Percentiles rank a stretch among this genome's conserved stretches.
Conservation (phyloP, 2,329 filamentous ascomycete genomes). For the Xylariales sp. region DNA sequence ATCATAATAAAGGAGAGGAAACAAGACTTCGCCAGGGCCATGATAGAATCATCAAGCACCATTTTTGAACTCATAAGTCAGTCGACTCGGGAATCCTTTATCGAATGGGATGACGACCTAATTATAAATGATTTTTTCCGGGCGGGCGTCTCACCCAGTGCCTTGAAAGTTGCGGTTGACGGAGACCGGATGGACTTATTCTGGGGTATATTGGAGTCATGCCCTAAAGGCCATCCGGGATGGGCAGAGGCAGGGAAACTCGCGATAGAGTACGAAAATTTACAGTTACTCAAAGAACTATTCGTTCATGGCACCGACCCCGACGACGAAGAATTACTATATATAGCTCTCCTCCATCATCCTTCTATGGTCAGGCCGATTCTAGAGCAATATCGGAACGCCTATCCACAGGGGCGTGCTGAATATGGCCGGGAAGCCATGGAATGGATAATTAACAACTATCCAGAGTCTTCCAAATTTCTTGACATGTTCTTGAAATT, state of each 20-base stretch:
- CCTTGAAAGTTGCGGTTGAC: background rate
- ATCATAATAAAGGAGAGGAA: background rate
- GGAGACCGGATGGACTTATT: background rate
- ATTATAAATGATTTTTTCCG: background rate
- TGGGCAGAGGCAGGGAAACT: background rate
- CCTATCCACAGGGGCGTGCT: background rate
- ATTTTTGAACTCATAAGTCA: too few relatives aligned
- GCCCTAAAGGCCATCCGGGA: background rate
- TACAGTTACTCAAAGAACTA: background rate
- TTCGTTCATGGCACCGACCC: background rate
- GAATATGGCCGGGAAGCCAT: background rate
- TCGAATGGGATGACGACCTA: background rate
- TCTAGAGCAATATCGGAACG: conserved; percentile 8
- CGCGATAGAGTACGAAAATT: conserved; percentile 4
- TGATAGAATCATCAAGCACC: background rate
- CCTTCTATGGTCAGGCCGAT: conserved; percentile 13
- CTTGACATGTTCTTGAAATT: background rate
- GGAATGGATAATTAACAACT: fast-evolving
- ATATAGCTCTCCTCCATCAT: fast-evolving
- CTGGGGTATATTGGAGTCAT: background rate
- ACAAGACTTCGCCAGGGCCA: background rate
- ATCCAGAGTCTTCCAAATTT: background rate
- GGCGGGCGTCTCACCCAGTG: background rate
- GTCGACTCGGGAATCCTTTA: background rate
- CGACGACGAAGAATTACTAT: background rate